A percentile compares a stretch with the other conserved stretches of the same genome.
These are phyloP conservation scores for Aspergillus neotritici DNA, from an alignment of 2,329 filamentous ascomycete genomes.

Conservation along the genomic window DNA sequence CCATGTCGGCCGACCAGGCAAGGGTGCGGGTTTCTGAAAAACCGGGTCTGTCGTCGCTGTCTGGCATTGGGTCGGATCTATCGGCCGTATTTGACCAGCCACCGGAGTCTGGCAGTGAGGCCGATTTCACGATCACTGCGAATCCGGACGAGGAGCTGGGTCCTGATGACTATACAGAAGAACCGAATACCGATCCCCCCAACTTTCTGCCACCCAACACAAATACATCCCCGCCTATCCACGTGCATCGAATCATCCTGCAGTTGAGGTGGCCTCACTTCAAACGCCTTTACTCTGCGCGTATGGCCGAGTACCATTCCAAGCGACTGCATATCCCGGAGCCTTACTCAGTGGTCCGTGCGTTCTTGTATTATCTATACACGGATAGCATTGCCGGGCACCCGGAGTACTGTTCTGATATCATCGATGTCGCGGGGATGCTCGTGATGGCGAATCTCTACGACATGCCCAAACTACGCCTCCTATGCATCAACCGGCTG, in stretches of 20 bases:
- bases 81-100: constrained; percentile 80
- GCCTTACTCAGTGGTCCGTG: constrained; percentile 86
- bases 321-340: constrained; percentile 98
- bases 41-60: constrained; percentile 47
- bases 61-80: constrained; percentile 75
- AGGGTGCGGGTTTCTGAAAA: constrained; percentile 50
- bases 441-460: constrained; percentile 98
- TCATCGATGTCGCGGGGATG: constrained; percentile 85
- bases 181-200: constrained; percentile 24
- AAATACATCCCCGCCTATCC: constrained; percentile 71
- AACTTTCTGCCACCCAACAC: constrained; percentile 32
- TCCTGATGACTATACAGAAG: constrained; percentile 52
- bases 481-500: constrained; percentile 85
- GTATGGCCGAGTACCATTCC: constrained; percentile 97
- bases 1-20: constrained; percentile 48
- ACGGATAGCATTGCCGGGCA: constrained; percentile 75
- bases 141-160: constrained; percentile 59
- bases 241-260: constrained; percentile 91
- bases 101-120: constrained; percentile 76
- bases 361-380: constrained; percentile 94
- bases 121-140: constrained; percentile 88
- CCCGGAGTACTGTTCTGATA: constrained; percentile 55
- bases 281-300: constrained; percentile 78
- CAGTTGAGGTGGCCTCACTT: constrained; percentile 97
- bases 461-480: constrained; percentile 86